phyloP scores from a whole-genome alignment of 371 early-diverging fungal genomes.

The Haplosporangium sp. region DNA sequence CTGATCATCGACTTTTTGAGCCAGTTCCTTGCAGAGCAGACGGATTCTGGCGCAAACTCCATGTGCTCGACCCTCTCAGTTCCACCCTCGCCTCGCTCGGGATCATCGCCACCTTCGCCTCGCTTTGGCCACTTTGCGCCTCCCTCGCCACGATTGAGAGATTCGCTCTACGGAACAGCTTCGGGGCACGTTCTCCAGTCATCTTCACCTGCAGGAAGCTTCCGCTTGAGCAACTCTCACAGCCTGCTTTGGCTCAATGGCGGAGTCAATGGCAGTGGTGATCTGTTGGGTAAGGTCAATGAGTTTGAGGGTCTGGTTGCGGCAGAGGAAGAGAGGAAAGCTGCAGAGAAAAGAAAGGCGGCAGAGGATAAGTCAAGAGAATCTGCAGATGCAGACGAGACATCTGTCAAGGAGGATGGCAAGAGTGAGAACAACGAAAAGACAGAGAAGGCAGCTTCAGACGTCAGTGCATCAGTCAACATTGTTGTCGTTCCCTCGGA shows the following conservation, averaged over 20 bases:
- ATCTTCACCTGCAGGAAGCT: constrained; percentile 49
- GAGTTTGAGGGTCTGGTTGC: constrained; percentile 54
- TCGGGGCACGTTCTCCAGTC: constrained; percentile 49
- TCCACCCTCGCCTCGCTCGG: constrained; percentile 61
- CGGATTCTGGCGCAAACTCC: constrained; percentile 56
- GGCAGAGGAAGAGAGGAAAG: constrained; percentile 45
- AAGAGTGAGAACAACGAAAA: neutral
- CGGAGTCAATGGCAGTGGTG: constrained; percentile 51
- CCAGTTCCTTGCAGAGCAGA: constrained; percentile 73
- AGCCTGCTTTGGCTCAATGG: constrained; percentile 54
- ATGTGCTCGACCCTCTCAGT: constrained; percentile 54
- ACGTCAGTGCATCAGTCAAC: constrained; percentile 24
- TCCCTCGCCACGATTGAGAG: constrained; percentile 49
- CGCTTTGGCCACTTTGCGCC: constrained; percentile 53
- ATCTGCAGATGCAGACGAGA: neutral
- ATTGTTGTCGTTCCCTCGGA: constrained; percentile 46
- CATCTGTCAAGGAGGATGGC: neutral
- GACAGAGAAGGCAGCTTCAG: neutral
- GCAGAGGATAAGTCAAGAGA: constrained; percentile 13
- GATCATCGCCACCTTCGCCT: constrained; percentile 59
- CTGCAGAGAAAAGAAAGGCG: constrained; percentile 13
- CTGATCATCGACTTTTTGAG: constrained; percentile 83
- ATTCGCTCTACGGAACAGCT: constrained; percentile 47
- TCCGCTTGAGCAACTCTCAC: constrained; percentile 51
- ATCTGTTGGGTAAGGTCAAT: constrained; percentile 48